Percentiles rank a stretch among this genome's conserved stretches.
These are phyloP conservation scores for Ophiostoma angusticollis DNA, from an alignment of 2,329 filamentous ascomycete species.

Conservation along the genomic window DNA sequence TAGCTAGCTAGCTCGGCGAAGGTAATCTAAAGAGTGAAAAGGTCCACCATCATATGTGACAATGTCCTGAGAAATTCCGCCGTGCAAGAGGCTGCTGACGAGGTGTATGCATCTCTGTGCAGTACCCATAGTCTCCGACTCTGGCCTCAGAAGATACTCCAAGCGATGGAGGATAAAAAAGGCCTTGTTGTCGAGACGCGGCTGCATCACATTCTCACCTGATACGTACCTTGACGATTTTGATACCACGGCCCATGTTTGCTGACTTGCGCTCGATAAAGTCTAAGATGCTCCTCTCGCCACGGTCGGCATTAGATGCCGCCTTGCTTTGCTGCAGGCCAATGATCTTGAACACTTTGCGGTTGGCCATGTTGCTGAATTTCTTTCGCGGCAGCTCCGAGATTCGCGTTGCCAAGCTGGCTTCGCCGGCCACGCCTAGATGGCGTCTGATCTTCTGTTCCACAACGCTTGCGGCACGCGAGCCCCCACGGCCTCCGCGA, in stretches of 20 bases:
- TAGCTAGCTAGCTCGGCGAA: slow-evolving; percentile 61
- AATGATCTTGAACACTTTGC: slow-evolving; percentile 35
- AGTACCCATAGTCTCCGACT: too few relatives aligned
- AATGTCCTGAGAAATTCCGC: too few relatives aligned
- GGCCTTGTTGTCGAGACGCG: too few relatives aligned
- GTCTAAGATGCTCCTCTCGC: slow-evolving; percentile 47
- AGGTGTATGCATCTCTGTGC: too few relatives aligned
- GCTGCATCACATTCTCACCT: neutral
- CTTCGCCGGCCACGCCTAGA: slow-evolving; percentile 20
- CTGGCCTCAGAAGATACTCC: too few relatives aligned
- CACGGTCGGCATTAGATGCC: slow-evolving; percentile 51
- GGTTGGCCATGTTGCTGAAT: slow-evolving; percentile 17
- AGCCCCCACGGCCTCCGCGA: slow-evolving; percentile 7
- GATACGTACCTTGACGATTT: slow-evolving; percentile 66
- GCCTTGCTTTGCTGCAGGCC: slow-evolving; percentile 60
- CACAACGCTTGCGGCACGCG: neutral
- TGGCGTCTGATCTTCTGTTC: slow-evolving; percentile 17
- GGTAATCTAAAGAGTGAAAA: too few relatives aligned
- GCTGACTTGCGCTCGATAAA: slow-evolving; percentile 62
- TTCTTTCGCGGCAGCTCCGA: slow-evolving; percentile 15
- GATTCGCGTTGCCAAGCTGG: slow-evolving; percentile 16
- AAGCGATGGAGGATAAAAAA: too few relatives aligned
- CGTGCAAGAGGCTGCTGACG: too few relatives aligned
- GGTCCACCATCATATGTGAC: too few relatives aligned
- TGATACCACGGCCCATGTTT: slow-evolving; percentile 42